Base-by-base conservation (phyloP, 441 rosid species). In the Heliophila coronopifolia region DNA sequence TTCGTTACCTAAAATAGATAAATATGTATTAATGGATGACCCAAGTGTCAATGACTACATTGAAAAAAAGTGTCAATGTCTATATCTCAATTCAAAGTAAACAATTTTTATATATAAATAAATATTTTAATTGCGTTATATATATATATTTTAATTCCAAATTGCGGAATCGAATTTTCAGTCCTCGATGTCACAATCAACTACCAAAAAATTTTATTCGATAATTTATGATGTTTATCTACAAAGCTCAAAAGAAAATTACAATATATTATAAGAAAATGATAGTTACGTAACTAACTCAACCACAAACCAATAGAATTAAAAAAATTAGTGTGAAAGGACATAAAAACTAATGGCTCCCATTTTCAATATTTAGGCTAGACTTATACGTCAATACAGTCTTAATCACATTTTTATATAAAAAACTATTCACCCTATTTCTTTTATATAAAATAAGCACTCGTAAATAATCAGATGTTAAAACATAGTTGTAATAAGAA, bases 261-360 rank as follows among this genome's bases (percentile, higher is more conserved):
- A 10, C 14, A 27, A 36, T 15, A 58, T 36, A 23, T 19, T 26
- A 2, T 7, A 26, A 35, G 19, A 35, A 26, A 63, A 22, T 22
- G n/a, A 47, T 50, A 42, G 69, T 64, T 50, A 27, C 69, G 59
- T 64, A 57, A 57, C 63, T 20, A 57, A 43, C 26, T 64, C 48
- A 12, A 50, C 20, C 30, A 56, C 69, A 13, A 35, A 27, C 41
- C 12, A 37, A 15, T 62, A 6, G 3, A 5, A 20, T 40, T 30
- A 32, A 9, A 13, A 40, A 7, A 2, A 23, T 30, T 62, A 37
- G 1, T 46, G 38, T 39, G 50, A 54, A 15, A 37, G 11, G 37
- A 53, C 23, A 45, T 11, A 9, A 4, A 41, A 5, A 4, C 7
- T 8, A 6, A 18, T 37, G 15, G 49, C 28, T 53, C 38, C n/a